These are phyloP conservation scores for Lycium ferocissimum DNA, from an alignment of 257 asterid species.

Conservation along the genomic window DNA sequence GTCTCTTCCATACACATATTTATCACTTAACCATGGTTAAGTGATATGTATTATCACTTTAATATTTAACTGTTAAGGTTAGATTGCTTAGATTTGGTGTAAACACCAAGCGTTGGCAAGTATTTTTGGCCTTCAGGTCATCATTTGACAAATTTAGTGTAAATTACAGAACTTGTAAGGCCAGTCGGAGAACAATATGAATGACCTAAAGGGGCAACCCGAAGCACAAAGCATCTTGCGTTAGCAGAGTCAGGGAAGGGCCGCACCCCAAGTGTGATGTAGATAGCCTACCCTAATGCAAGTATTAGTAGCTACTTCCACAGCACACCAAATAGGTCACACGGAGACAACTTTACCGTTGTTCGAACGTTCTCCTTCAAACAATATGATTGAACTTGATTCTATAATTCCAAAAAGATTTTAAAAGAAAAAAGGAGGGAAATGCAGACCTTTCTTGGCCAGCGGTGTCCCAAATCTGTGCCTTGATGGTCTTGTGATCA, in stretches of 20 bases:
- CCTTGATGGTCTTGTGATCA: slow-evolving; percentile 82
- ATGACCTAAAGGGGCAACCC: background rate
- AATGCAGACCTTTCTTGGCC: slow-evolving; percentile 84
- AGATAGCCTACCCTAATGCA: too few species aligned
- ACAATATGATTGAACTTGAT: background rate
- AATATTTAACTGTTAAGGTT: background rate
- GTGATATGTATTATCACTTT: background rate
- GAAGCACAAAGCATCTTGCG: too few species aligned
- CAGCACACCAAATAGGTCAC: too few species aligned
- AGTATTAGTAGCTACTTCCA: too few species aligned
- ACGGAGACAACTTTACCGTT: too few species aligned
- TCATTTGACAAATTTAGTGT: background rate
- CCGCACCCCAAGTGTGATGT: too few species aligned
- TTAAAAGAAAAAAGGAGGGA: background rate
- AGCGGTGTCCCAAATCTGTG: slow-evolving; percentile 99
- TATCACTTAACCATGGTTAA: too few species aligned
- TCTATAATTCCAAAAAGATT: background rate
- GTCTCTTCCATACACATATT: background rate
- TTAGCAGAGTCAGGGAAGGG: too few species aligned
- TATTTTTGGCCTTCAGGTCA: background rate
- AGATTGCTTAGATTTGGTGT: background rate
- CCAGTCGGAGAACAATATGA: background rate
- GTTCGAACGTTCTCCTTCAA: too few species aligned
- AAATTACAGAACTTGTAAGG: background rate
- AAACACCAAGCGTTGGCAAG: background rate